phyloP scores from a whole-genome alignment of 306 rosid genomes.

The Prunus padus region DNA sequence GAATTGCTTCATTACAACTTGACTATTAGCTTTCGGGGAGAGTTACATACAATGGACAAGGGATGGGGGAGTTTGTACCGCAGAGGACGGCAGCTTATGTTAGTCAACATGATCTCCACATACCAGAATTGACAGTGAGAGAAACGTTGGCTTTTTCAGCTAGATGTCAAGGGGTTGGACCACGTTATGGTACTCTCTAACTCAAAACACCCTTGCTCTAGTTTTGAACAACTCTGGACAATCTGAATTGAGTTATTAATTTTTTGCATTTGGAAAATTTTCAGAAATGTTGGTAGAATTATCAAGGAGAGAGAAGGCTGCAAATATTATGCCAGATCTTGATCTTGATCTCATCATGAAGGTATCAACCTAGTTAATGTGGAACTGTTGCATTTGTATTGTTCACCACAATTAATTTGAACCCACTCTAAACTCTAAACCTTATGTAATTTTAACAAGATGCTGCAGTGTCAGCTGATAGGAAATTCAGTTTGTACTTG shows the following conservation, averaged over 20 bases:
- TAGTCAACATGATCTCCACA: slow-evolving; percentile 51
- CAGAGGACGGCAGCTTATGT: slow-evolving; percentile 52
- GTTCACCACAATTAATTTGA: too few species aligned
- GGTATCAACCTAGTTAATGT: slow-evolving; percentile 21
- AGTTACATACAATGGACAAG: slow-evolving; percentile 53
- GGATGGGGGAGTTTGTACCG: slow-evolving; percentile 44
- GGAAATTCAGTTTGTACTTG: background rate
- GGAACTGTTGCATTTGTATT: background rate
- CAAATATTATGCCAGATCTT: slow-evolving; percentile 45
- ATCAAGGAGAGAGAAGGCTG: slow-evolving; percentile 46
- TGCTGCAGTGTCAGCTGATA: too few species aligned
- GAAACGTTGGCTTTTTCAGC: slow-evolving; percentile 58
- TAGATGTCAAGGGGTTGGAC: slow-evolving; percentile 62
- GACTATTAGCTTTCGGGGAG: slow-evolving; percentile 37
- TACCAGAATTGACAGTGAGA: slow-evolving; percentile 53
- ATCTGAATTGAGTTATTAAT: background rate
- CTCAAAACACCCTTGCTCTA: background rate
- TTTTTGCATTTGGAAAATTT: background rate
- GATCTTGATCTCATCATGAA: slow-evolving; percentile 47
- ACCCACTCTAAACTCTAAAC: too few species aligned
- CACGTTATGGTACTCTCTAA: slow-evolving; percentile 45
- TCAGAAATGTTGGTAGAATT: slow-evolving; percentile 44
- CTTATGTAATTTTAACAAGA: too few species aligned
- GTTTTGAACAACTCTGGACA: background rate
- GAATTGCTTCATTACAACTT: background rate